Base-by-base conservation (phyloP, 1,284 basidiomycete species). In the Ustilago hordei region DNA sequence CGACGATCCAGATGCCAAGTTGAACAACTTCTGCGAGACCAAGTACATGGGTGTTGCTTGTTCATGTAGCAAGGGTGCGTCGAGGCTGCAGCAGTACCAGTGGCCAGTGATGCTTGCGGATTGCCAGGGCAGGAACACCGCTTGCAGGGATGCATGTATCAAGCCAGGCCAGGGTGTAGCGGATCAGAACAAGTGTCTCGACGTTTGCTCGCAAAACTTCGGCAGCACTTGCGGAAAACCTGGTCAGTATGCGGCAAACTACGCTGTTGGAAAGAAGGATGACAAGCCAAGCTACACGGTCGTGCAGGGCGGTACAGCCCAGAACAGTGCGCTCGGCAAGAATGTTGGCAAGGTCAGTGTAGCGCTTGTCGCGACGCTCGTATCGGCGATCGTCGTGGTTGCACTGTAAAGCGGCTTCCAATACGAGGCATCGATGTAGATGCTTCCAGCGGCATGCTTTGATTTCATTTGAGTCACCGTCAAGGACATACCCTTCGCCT, bases 91-190 rank as follows among this genome's bases (percentile, higher is more conserved):
- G 52, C 83, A 85, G 72, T 83, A 81, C 67, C 75, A 83, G 60
- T 85, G 84, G 84, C 84, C 84, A 11, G 78, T 84, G 13, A 80
- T 82, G 72, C 56, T 82, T 8, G 74, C 79, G 12, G 84, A 85
- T 62, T 85, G 84, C 45, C 76, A 74, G 50, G 64, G 77, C 11
- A 75, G 84, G 23, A 74, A 78, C 53, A 72, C 69, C 2, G 66
- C 79, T 1, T 85, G 84, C 62, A 68, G 55, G 12, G 78, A 79
- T 35, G 64, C 78, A 0, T 85, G 84, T 60, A 64, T 72, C 55
- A 74, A 78, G 45, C 73, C 69, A 3, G 74, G 65, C 6, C 74
- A 78, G 50, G 77, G 70, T 23, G 62, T 71, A 13, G 63, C 54
- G 31, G 73, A 77, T 55, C 70, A 80, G 56, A 69, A 69, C 55